Evolutionary conservation across 139 green algal genomes (phyloP).

Genomic region (Coccomyxa sp.): DNA sequence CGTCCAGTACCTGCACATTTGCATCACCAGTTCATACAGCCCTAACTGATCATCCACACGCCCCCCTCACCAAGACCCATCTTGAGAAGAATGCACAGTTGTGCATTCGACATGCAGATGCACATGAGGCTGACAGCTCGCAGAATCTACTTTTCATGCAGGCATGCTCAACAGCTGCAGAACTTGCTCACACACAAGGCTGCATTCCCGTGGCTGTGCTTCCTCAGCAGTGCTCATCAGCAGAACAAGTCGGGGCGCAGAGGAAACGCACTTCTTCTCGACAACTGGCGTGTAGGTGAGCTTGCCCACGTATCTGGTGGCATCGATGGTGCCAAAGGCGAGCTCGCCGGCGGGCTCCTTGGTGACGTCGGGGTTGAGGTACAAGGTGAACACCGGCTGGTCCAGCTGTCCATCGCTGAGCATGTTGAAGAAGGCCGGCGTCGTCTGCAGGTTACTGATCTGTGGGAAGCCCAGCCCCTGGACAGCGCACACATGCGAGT

Average conservation of each 20-base stretch:
- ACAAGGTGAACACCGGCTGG: neutral
- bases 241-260: no score
- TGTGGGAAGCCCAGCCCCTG: conserved; percentile 5
- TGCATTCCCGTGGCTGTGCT: no score
- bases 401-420: neutral
- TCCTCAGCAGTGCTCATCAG: no score
- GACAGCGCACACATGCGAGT: neutral
- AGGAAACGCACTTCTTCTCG: neutral
- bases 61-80: no score
- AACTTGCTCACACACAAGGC: no score
- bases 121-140: no score
- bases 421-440: conserved; percentile 7
- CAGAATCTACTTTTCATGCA: no score
- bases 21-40: neutral
- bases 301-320: neutral
- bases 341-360: conserved; percentile 1
- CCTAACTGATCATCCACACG: no score
- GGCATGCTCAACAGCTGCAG: no score
- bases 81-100: no score
- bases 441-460: neutral
- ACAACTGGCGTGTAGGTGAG: neutral
- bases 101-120: no score
- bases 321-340: neutral
- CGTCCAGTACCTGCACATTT: conserved; percentile 1
- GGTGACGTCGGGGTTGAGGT: neutral